These are phyloP conservation scores for Botrytis pseudocinerea DNA, from an alignment of 2,329 filamentous ascomycete genomes.

Conservation along the genomic window DNA sequence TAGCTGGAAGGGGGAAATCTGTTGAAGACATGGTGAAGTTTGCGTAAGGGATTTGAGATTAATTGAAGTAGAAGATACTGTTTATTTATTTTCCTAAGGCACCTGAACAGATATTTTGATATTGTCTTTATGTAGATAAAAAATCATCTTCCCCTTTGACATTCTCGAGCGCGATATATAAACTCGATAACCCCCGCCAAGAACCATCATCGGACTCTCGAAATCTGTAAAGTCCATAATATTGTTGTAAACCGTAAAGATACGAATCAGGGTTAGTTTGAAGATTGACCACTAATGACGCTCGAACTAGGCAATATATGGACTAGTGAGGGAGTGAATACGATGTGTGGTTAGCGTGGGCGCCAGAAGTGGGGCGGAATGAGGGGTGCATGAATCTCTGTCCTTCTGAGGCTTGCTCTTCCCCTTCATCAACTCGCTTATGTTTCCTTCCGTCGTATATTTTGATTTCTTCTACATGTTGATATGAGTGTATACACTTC, in stretches of 20 bases:
- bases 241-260: background rate
- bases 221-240: too few relatives aligned
- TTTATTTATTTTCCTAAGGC: background rate
- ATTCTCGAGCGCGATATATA: too few relatives aligned
- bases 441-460: conserved; percentile 15
- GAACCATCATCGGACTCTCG: too few relatives aligned
- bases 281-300: background rate
- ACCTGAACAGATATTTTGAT: background rate
- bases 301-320: background rate
- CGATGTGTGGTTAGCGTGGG: conserved; percentile 15
- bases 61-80: background rate
- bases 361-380: background rate
- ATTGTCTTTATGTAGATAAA: too few relatives aligned
- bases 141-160: background rate
- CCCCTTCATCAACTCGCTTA: conserved; percentile 9
- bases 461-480: background rate
- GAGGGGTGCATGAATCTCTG: background rate
- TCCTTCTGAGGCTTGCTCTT: background rate
- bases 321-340: background rate
- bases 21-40: background rate
- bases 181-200: background rate
- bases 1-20: background rate
- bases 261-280: background rate
- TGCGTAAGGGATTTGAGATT: background rate
- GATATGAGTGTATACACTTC: background rate